Percentiles rank a stretch among this genome's conserved stretches.
Evolutionary conservation across 2,329 filamentous ascomycete species (phyloP).

Genomic region (Penicillium sp.): DNA sequence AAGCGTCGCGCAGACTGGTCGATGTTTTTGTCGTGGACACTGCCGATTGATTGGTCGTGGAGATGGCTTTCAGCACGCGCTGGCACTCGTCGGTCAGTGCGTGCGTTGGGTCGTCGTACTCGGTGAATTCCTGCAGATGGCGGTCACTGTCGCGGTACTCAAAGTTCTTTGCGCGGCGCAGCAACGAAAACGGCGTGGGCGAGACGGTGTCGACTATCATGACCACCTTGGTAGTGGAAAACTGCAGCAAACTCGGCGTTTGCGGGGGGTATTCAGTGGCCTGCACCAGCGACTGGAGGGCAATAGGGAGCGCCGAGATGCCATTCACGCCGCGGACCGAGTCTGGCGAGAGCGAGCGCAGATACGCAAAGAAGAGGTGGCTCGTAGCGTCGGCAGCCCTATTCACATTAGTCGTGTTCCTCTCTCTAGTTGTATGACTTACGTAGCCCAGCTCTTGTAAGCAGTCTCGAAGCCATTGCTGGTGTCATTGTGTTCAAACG

Average conservation of each 20-base stretch:
- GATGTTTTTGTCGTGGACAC: constrained; percentile 67
- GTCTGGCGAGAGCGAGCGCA: constrained; percentile 84
- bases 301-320: constrained; percentile 82
- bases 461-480: constrained; percentile 91
- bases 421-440: constrained; percentile 35
- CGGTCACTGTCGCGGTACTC: constrained; percentile 86
- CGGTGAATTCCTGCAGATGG: constrained; percentile 79
- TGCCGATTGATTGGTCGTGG: constrained; percentile 80
- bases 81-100: constrained; percentile 91
- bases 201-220: constrained; percentile 97
- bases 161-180: constrained; percentile 89
- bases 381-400: constrained; percentile 93
- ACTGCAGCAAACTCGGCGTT: constrained; percentile 69
- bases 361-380: constrained; percentile 96
- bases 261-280: constrained; percentile 93
- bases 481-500: constrained; percentile 84
- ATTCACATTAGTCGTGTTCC: constrained; percentile 15
- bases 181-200: constrained; percentile 83
- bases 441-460: constrained; percentile 84
- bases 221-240: constrained; percentile 79
- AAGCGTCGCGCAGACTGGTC: constrained; percentile 73
- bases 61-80: constrained; percentile 83
- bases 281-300: constrained; percentile 82
- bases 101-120: constrained; percentile 82
- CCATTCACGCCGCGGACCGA: constrained; percentile 64